These are phyloP conservation scores for Botrytis paeoniae DNA, from an alignment of 2,329 filamentous ascomycete species.

Conservation along the genomic window DNA sequence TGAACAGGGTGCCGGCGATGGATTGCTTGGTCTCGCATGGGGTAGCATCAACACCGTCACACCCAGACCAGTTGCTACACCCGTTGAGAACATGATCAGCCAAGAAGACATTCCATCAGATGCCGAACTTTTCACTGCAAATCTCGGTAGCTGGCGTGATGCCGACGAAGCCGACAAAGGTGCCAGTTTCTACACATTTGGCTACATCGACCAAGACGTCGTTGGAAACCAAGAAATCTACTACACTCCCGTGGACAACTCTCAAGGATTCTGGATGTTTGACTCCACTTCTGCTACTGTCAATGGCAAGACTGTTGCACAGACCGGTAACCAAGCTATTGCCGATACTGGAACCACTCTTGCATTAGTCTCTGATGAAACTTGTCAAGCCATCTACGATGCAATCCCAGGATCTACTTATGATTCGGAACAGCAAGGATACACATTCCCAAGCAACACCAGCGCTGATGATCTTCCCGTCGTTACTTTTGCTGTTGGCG, in stretches of 20 bases:
- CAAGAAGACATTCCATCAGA: conserved; percentile 50
- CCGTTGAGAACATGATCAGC: conserved; percentile 66
- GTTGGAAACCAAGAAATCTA: conserved; percentile 53
- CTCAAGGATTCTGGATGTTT: conserved; percentile 67
- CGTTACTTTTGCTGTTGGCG: conserved; percentile 62
- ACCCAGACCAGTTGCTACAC: conserved; percentile 54
- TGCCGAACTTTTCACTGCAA: conserved; percentile 56
- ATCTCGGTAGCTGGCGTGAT: conserved; percentile 54
- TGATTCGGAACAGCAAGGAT: conserved; percentile 57
- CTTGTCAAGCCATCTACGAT: conserved; percentile 60
- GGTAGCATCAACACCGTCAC: conserved; percentile 61
- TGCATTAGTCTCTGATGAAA: conserved; percentile 59
- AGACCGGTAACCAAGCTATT: conserved; percentile 61
- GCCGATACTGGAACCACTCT: conserved; percentile 71
- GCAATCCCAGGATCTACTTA: conserved; percentile 60
- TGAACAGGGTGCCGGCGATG: conserved; percentile 54
- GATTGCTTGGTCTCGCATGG: conserved; percentile 65
- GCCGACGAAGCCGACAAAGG: conserved; percentile 41
- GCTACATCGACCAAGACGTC: conserved; percentile 64
- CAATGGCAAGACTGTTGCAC: conserved; percentile 51
- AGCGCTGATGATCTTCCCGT: conserved; percentile 53
- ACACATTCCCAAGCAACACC: conserved; percentile 56
- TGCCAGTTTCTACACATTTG: conserved; percentile 69
- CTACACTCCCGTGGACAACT: conserved; percentile 62
- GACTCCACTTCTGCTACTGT: conserved; percentile 55